Percentiles rank a stretch among this genome's conserved stretches.
Conservation (phyloP, 805 yeast species). For the Cephaloascus albidus region DNA sequence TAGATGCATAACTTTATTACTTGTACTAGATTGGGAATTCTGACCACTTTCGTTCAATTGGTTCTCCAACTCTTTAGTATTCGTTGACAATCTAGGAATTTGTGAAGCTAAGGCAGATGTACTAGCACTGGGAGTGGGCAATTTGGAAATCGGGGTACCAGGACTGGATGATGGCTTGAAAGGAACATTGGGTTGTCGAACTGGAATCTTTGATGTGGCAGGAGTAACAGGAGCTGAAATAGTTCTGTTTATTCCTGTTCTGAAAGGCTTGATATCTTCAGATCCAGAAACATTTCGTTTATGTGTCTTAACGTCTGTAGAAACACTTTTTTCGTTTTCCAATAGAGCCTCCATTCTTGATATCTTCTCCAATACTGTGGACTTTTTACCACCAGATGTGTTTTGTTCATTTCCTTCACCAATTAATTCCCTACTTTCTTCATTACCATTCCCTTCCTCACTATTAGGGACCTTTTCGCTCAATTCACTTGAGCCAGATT, state of each 20-base stretch:
- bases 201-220: neutral
- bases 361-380: conserved; percentile 17
- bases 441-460: conserved; percentile 4
- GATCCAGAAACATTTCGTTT: conserved; percentile 3
- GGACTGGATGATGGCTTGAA: neutral
- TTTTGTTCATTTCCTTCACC: conserved; percentile 8
- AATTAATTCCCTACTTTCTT: conserved; percentile 2
- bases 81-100: neutral
- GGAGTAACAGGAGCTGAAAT: neutral
- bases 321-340: conserved; percentile 6
- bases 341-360: conserved; percentile 17
- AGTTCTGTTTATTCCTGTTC: neutral
- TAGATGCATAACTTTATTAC: conserved; percentile 49
- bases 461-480: conserved; percentile 4
- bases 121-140: neutral
- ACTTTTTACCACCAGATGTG: conserved; percentile 4
- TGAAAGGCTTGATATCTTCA: neutral
- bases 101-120: neutral
- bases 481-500: neutral
- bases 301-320: neutral
- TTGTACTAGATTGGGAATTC: conserved; percentile 5
- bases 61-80: neutral
- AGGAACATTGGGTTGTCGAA: neutral
- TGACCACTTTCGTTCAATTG: neutral
- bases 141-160: neutral